Base-by-base conservation (phyloP, 108 stramenopile species). In the Cyclotella distinguenda region DNA sequence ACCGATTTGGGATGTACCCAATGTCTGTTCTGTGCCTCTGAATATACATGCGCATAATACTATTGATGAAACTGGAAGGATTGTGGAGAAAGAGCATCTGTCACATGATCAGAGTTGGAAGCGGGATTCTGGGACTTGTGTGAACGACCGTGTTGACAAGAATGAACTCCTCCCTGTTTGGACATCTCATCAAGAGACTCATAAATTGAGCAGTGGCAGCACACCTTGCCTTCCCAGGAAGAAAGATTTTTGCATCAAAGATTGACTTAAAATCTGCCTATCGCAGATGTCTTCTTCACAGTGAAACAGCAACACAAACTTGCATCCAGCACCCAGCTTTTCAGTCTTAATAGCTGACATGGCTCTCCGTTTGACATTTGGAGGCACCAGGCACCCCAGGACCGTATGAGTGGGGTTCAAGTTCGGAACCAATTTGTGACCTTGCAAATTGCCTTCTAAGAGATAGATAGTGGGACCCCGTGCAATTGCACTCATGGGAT, bases 41-140 rank as follows among this genome's bases (percentile, higher is more conserved):
- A 62, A 62, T 27, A 60, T 69, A 27, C 16, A 11, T 11, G 4
- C 11, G 1, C 68, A 69, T 6, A 51, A 60, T 10, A 35, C 58
- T 0, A 69, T 69, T 23, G 34, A 60, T 13, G 16, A 69, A 11
- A 19, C 19, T 0, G 68, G 58, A 0, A 12, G 30, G 13, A 69
- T 60, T 1, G 28, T 69, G 0, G 19, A 16, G 32, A 60, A 60
- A 15, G 55, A 69, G 1, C 44, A 16, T 9, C 68, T 69, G 0
- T 60, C 68, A 0, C 58, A 69, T n/a, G 45, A 60, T n/a, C 68
- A 69, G 35, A 61, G 48, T 39, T 69, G 16, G 26, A 30, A 35
- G 11, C 60, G 34, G 48, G 22, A 26, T 3, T 47, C 58, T 4
- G 57, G 57, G 0, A 35, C 45, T 16, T 68, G 43, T 2, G 67